A percentile compares a stretch with the other conserved stretches of the same genome.
These are phyloP conservation scores for Saturnispora gosingensis DNA, from an alignment of 805 yeast species.

Conservation along the genomic window DNA sequence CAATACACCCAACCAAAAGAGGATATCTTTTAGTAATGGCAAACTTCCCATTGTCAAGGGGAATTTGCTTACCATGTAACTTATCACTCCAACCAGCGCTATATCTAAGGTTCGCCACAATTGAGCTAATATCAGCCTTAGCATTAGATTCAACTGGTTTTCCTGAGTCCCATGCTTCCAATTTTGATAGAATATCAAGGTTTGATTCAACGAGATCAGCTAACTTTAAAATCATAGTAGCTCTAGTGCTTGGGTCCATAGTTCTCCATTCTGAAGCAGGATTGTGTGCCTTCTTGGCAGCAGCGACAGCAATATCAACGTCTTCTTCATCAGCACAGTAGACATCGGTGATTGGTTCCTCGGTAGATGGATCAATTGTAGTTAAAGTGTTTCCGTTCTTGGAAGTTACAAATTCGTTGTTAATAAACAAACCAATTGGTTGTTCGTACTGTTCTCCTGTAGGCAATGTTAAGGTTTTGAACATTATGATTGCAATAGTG, in stretches of 20 bases:
- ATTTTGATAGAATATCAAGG: constrained; percentile 38
- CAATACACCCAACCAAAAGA: constrained; percentile 54
- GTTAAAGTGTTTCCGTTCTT: constrained; percentile 32
- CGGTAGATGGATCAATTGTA: constrained; percentile 43
- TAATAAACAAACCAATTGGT: constrained; percentile 56
- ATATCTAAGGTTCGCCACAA: constrained; percentile 38
- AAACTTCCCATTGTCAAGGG: constrained; percentile 35
- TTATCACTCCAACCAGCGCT: constrained; percentile 60
- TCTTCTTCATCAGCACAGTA: constrained; percentile 39
- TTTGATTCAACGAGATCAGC: constrained; percentile 44
- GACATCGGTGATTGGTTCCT: constrained; percentile 36
- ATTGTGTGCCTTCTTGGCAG: constrained; percentile 39
- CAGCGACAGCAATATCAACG: constrained; percentile 41
- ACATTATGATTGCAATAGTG: neutral
- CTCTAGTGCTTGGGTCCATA: constrained; percentile 33
- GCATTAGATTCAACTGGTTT: constrained; percentile 42
- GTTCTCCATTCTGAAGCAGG: constrained; percentile 33
- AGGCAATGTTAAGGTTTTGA: constrained; percentile 27
- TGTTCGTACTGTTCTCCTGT: constrained; percentile 41
- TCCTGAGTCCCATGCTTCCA: constrained; percentile 51
- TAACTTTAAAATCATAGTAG: constrained; percentile 33
- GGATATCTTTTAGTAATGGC: constrained; percentile 67
- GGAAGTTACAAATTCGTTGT: constrained; percentile 37
- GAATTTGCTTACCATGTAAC: constrained; percentile 35
- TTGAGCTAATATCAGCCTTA: constrained; percentile 38